phyloP scores from a whole-genome alignment of 1,284 basidiomycete genomes.

The Meripilus lineatus region DNA sequence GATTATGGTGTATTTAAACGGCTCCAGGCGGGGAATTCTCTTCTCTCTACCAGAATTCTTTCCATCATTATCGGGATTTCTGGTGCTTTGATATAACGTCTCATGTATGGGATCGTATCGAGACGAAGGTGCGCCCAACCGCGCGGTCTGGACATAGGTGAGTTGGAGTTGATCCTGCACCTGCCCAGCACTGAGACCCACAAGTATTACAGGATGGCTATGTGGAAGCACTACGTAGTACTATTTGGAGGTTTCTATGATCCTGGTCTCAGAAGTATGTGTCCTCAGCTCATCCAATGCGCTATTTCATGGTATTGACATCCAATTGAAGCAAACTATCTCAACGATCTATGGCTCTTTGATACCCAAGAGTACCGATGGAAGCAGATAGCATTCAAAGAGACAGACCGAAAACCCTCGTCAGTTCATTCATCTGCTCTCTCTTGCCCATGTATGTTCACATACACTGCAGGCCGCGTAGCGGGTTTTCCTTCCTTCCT shows the following conservation, averaged over 20 bases:
- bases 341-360: constrained; percentile 88
- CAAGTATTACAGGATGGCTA: constrained; percentile 65
- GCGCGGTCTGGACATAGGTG: constrained; percentile 84
- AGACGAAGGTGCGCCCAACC: constrained; percentile 76
- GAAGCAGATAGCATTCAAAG: constrained; percentile 74
- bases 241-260: constrained; percentile 89
- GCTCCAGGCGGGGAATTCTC: constrained; percentile 77
- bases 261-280: constrained; percentile 68
- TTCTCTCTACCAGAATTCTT: constrained; percentile 79
- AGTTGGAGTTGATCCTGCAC: constrained; percentile 14
- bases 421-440: constrained; percentile 32
- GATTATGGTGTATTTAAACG: neutral
- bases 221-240: constrained; percentile 86
- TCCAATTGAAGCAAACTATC: constrained; percentile 62
- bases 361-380: constrained; percentile 87
- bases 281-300: neutral
- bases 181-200: neutral
- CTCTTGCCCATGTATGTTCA: too few species aligned
- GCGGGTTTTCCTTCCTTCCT: constrained; percentile 86
- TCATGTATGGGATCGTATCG: constrained; percentile 86
- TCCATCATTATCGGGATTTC: constrained; percentile 90
- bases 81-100: constrained; percentile 75
- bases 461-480: constrained; percentile 56
- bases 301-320: neutral
- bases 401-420: constrained; percentile 69